Percentiles rank a stretch among this genome's conserved stretches.
Conservation (phyloP, 1,284 basidiomycete species). For the Sutorius eximius region DNA sequence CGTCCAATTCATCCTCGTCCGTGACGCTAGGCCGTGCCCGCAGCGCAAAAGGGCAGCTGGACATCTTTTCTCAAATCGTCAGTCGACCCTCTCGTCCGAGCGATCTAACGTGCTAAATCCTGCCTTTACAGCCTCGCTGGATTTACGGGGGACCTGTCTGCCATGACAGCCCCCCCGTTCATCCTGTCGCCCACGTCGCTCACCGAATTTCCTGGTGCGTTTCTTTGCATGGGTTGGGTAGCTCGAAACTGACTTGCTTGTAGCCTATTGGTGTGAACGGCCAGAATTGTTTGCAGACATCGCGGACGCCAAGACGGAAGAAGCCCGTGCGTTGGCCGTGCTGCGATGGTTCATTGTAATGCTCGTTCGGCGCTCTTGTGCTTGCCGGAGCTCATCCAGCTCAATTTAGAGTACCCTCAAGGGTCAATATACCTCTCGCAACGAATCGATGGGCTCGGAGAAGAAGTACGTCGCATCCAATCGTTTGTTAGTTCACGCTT, state of each 20-base stretch:
- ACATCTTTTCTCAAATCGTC: constrained; percentile 81
- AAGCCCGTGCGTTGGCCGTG: constrained; percentile 74
- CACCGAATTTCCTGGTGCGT: constrained; percentile 84
- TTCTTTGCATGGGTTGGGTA: background rate
- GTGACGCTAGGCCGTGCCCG: constrained; percentile 64
- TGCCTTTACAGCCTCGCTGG: constrained; percentile 61
- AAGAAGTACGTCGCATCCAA: constrained; percentile 70
- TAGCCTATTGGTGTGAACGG: constrained; percentile 92
- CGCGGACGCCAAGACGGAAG: constrained; percentile 68
- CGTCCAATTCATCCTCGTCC: constrained; percentile 21
- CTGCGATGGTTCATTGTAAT: constrained; percentile 88
- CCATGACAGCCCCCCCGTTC: constrained; percentile 93
- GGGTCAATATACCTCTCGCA: constrained; percentile 91
- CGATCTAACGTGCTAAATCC: constrained; percentile 10
- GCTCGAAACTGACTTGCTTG: constrained; percentile 5
- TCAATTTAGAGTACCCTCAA: constrained; percentile 76
- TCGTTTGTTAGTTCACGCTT: constrained; percentile 8
- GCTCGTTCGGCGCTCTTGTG: background rate
- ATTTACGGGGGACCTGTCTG: constrained; percentile 90
- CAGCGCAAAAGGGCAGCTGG: constrained; percentile 74
- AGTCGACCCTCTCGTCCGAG: constrained; percentile 28
- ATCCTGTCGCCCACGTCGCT: constrained; percentile 85
- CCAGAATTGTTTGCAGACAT: constrained; percentile 84
- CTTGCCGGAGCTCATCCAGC: constrained; percentile 3
- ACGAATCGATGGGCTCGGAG: constrained; percentile 92